Conservation (phyloP, 2,329 filamentous ascomycete genomes). For the Domatiomyces catenatus region DNA sequence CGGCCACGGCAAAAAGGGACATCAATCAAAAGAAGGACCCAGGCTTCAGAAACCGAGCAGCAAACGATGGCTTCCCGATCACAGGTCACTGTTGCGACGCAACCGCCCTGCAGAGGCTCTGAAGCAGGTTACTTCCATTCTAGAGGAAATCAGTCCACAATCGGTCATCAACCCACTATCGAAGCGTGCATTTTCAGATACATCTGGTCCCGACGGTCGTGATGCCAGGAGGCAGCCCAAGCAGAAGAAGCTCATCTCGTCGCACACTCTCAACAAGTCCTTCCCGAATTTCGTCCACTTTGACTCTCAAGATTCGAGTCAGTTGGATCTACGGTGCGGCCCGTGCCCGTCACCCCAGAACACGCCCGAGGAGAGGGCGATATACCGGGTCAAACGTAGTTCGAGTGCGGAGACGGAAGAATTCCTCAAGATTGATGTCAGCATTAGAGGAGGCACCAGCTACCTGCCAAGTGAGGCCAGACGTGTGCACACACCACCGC, state of each 20-base stretch:
- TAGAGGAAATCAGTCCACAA: conserved; percentile 9
- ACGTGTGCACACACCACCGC: conserved; percentile 17
- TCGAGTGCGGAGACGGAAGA: conserved; percentile 16
- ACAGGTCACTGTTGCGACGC: conserved; percentile 8
- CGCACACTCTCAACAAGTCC: neutral
- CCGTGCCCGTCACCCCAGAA: conserved; percentile 10
- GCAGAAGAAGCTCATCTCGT: neutral
- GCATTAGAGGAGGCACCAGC: conserved; percentile 15
- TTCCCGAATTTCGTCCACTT: neutral
- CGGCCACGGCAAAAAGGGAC: neutral
- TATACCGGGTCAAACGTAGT: conserved; percentile 16
- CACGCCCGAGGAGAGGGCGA: conserved; percentile 14
- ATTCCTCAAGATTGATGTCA: conserved; percentile 18
- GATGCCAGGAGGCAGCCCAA: neutral
- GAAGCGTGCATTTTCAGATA: conserved; percentile 5
- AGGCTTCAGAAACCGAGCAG: conserved; percentile 4
- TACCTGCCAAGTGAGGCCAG: conserved; percentile 18
- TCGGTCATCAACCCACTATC: conserved; percentile 3
- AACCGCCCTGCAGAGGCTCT: conserved; percentile 12
- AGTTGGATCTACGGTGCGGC: conserved; percentile 10
- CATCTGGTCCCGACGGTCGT: neutral
- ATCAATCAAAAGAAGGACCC: conserved; percentile 1
- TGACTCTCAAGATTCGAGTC: conserved; percentile 13
- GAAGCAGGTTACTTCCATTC: conserved; percentile 7
- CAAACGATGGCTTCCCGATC: conserved; percentile 5